phyloP scores from a whole-genome alignment of 2,329 filamentous ascomycete species.

The Zopfia rhizophila region DNA sequence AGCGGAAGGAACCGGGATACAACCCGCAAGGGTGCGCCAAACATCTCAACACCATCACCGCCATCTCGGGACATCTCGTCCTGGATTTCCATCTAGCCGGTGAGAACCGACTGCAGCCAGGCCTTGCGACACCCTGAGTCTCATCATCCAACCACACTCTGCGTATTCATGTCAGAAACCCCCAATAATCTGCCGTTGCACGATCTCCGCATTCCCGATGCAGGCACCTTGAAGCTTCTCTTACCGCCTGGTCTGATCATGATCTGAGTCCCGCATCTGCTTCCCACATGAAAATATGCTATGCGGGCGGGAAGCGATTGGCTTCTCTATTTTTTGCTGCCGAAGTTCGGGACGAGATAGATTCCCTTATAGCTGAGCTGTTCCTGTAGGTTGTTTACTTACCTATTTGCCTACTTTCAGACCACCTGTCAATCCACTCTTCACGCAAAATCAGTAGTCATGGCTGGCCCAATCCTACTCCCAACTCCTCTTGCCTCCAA shows the following conservation, averaged over 20 bases:
- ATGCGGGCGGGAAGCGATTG: constrained; percentile 1
- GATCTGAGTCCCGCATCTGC: constrained; percentile 11
- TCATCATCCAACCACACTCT: no score
- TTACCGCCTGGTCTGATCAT: constrained; percentile 16
- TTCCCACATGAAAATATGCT: constrained; percentile 5
- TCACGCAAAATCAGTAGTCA: constrained; percentile 17
- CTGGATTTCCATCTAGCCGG: constrained; percentile 30
- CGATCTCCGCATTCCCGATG: no score
- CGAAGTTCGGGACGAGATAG: constrained; percentile 8
- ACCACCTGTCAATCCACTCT: background rate
- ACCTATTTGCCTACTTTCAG: constrained; percentile 4
- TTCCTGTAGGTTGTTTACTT: no score
- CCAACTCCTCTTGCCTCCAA: constrained; percentile 35
- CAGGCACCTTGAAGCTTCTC: background rate
- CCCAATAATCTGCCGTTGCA: no score
- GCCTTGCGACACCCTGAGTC: background rate
- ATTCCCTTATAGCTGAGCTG: no score
- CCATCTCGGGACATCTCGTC: constrained; percentile 12
- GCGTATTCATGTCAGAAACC: no score
- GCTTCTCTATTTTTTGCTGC: constrained; percentile 6
- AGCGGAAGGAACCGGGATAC: constrained; percentile 16
- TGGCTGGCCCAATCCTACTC: constrained; percentile 34
- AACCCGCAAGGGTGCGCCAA: background rate
- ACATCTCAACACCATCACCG: constrained; percentile 18
- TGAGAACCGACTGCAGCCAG: constrained; percentile 29